These are phyloP conservation scores for Aureobasidium sp. DNA, from an alignment of 2,329 filamentous ascomycete species.

Conservation along the genomic window DNA sequence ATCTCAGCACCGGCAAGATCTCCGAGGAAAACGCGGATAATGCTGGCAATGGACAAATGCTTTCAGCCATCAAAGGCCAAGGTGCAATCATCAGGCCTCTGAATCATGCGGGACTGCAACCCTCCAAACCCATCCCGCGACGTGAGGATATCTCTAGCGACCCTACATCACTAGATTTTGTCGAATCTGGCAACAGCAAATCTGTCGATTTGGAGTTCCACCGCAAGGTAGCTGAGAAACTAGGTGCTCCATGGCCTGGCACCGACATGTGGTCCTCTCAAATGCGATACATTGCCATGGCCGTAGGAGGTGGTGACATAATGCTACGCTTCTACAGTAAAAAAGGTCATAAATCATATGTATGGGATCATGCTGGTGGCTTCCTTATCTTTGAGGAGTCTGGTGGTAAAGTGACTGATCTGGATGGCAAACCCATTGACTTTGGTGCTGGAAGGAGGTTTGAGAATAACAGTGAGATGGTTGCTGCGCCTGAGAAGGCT, in stretches of 20 bases:
- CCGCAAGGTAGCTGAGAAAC: conserved; percentile 28
- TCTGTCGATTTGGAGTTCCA: conserved; percentile 22
- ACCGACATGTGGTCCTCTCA: conserved; percentile 48
- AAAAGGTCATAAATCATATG: conserved; percentile 36
- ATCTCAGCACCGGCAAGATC: conserved; percentile 36
- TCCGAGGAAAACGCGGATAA: conserved; percentile 40
- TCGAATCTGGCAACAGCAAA: conserved; percentile 10
- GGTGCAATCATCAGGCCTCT: conserved; percentile 54
- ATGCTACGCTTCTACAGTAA: conserved; percentile 43
- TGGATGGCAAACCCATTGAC: conserved; percentile 44
- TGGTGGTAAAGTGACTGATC: conserved; percentile 45
- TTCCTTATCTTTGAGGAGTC: conserved; percentile 45
- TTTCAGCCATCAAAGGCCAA: conserved; percentile 43
- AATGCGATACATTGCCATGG: conserved; percentile 47
- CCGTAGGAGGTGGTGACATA: conserved; percentile 44
- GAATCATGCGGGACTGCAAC: conserved; percentile 45
- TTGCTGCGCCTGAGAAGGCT: conserved; percentile 34
- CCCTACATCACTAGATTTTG: not conserved
- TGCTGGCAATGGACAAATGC: conserved; percentile 39
- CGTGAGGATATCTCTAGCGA: conserved; percentile 13
- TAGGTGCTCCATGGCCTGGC: conserved; percentile 41
- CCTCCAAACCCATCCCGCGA: conserved; percentile 28
- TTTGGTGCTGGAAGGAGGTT: conserved; percentile 38
- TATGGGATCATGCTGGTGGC: conserved; percentile 53
- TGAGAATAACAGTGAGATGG: conserved; percentile 34